phyloP scores from a whole-genome alignment of 208 protist species.

The Endotrypanum monterogeii region DNA sequence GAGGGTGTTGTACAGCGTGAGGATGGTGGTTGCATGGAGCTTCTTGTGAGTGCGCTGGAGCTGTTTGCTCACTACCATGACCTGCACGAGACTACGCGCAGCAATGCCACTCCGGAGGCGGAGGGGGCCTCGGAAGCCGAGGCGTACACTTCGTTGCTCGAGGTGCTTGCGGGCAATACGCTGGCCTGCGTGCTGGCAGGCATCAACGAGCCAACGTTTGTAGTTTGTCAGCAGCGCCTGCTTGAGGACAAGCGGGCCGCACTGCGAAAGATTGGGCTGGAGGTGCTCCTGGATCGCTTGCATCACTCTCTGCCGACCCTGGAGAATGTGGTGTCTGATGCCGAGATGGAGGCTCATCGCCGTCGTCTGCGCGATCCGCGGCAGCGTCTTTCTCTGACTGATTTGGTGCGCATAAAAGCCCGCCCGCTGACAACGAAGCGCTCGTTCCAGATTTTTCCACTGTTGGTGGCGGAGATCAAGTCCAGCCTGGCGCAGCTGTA shows the following conservation, averaged over 20 bases:
- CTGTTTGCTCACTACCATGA: constrained; percentile 83
- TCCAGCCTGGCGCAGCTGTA: constrained; percentile 24
- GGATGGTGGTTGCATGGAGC: constrained; percentile 68
- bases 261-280: constrained; percentile 79
- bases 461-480: constrained; percentile 50
- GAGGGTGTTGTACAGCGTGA: constrained; percentile 29
- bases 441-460: constrained; percentile 67
- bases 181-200: constrained; percentile 89
- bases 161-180: constrained; percentile 88
- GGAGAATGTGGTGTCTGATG: constrained; percentile 79
- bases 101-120: background rate
- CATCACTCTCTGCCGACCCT: constrained; percentile 87
- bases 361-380: constrained; percentile 78
- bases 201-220: constrained; percentile 91
- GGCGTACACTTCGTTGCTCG: constrained; percentile 80
- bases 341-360: constrained; percentile 77
- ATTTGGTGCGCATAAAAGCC: constrained; percentile 83
- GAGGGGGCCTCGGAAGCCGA: constrained; percentile 48
- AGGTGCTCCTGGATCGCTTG: constrained; percentile 88
- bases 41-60: constrained; percentile 74
- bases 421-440: constrained; percentile 86
- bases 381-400: constrained; percentile 71
- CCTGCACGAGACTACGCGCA: constrained; percentile 51
- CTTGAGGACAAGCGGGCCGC: constrained; percentile 56
- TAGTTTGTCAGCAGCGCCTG: constrained; percentile 73